phyloP scores from a whole-genome alignment of 768 basidiomycete species.

The Hydnomerulius pinastri region DNA sequence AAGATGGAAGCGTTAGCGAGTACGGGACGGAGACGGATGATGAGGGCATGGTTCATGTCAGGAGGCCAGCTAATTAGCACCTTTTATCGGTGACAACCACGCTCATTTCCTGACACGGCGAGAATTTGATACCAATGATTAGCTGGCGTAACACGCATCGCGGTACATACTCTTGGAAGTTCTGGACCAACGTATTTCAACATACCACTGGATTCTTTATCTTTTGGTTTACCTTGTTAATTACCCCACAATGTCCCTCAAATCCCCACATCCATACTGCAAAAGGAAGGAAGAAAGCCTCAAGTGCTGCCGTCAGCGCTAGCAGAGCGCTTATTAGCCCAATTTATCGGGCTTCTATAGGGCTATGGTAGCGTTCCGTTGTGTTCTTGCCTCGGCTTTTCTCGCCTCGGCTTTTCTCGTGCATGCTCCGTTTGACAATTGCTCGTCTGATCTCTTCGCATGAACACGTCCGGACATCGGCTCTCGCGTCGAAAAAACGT shows the following conservation, averaged over 20 bases:
- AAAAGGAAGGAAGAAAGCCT: neutral
- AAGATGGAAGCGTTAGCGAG: constrained; percentile 63
- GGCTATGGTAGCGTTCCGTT: too few species aligned
- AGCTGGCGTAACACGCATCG: constrained; percentile 17
- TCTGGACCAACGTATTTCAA: constrained; percentile 7
- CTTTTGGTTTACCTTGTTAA: neutral
- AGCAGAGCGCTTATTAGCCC: too few species aligned
- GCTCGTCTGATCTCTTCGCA: too few species aligned
- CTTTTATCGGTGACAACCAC: constrained; percentile 3
- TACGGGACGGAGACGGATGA: constrained; percentile 78
- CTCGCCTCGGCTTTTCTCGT: neutral
- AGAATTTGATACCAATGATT: constrained; percentile 27
- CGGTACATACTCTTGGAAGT: constrained; percentile 10
- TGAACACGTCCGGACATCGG: too few species aligned
- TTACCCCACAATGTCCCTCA: constrained; percentile 11
- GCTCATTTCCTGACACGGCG: constrained; percentile 5
- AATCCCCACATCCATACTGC: constrained; percentile 5
- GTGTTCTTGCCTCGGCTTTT: too few species aligned
- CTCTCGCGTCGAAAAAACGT: neutral
- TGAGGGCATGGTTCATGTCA: constrained; percentile 80
- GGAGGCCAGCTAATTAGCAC: constrained; percentile 46
- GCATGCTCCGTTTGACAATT: constrained; percentile 4
- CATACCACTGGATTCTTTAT: constrained; percentile 4
- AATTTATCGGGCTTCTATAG: too few species aligned
- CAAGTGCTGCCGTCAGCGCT: constrained; percentile 16